A percentile compares a stretch with the other conserved stretches of the same genome.
phyloP scores from a whole-genome alignment of 2,329 filamentous ascomycete genomes.

The Aspergillus arachidicola region DNA sequence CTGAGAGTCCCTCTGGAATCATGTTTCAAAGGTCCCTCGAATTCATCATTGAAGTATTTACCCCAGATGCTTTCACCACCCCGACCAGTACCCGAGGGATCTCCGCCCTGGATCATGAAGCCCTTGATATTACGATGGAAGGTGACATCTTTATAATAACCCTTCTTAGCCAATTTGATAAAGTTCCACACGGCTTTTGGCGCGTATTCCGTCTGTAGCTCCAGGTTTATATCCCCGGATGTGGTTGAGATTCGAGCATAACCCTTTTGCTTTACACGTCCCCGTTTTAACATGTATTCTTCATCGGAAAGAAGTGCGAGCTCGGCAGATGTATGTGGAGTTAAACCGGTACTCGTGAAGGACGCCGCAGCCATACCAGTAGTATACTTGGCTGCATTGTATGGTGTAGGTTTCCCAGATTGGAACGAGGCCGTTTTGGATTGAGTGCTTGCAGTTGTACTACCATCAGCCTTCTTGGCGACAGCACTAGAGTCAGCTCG shows the following conservation, averaged over 20 bases:
- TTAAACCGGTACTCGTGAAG: slow-evolving; percentile 92
- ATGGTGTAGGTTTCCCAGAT: slow-evolving; percentile 53
- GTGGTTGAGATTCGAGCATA: slow-evolving; percentile 90
- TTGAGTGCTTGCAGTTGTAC: slow-evolving; percentile 10
- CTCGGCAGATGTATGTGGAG: slow-evolving; percentile 85
- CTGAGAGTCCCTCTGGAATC: slow-evolving; percentile 76
- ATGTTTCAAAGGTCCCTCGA: slow-evolving; percentile 87
- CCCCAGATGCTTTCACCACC: slow-evolving; percentile 93
- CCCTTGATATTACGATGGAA: slow-evolving; percentile 95
- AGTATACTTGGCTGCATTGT: slow-evolving; percentile 88
- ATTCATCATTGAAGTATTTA: slow-evolving; percentile 91
- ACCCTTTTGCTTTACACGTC: slow-evolving; percentile 83
- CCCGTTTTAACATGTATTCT: slow-evolving; percentile 93
- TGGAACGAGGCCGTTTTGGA: slow-evolving; percentile 29
- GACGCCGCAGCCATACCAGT: slow-evolving; percentile 89
- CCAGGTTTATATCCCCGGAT: slow-evolving; percentile 80
- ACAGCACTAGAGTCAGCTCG: slow-evolving; percentile 58
- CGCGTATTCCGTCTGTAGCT: slow-evolving; percentile 86
- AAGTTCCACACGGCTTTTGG: slow-evolving; percentile 98
- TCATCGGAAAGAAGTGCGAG: slow-evolving; percentile 87
- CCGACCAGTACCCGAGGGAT: slow-evolving; percentile 87
- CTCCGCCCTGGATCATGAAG: slow-evolving; percentile 98
- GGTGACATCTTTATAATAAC: slow-evolving; percentile 80
- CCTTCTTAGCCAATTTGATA: slow-evolving; percentile 79
- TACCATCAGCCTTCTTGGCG: slow-evolving; percentile 29